Evolutionary conservation across 768 basidiomycete species (phyloP), one percentile per base, ranked within the genome.

Genomic region (Tricholoma sp.): DNA sequence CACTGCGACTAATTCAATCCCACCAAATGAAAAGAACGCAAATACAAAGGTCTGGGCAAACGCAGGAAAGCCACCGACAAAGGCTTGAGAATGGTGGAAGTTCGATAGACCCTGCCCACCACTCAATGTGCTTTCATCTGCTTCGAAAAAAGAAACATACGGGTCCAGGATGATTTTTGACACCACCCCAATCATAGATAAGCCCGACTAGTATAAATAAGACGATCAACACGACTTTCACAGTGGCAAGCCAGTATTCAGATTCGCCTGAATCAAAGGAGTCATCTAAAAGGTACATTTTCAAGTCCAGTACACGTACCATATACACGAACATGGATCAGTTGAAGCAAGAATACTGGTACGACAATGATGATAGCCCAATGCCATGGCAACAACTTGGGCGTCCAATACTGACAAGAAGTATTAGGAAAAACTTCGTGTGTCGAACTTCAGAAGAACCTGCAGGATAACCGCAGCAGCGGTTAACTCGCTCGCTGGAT

Each of bases 21-120:
- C 84, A 15, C 80, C 83, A 66, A 80, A 85, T 7, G 85, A 86
- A 69, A 83, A 90, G 58, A 87, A 87, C 11, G 86, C 86, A 33
- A 78, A 88, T 36, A 87, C 83, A 57, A 85, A 86, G 4, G 78
- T 80, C 61, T 79, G 79, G 7, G 79, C 77, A 65, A 82, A 81
- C 33, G 76, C 70, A 36, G 75, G 55, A 54, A 81, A 82, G 45
- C 80, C 80, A 9, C 81, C 81, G 10, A 82, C 68, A 61, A 83
- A 81, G 0, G 80, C 80, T 66, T 82, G 80, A 8, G 72, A 70
- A 37, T 76, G 59, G 20, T 75, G 74, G 54, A 80, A 80, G 65
- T 81, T 80, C 4, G 78, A 68, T 4, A 80, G 74, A 15, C 82
- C 81, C 81, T 81, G 61, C 24, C 32, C 39, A 44, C 28, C 13